Conservation (phyloP, 345 rosid genomes). For the Erucastrum elatum region DNA sequence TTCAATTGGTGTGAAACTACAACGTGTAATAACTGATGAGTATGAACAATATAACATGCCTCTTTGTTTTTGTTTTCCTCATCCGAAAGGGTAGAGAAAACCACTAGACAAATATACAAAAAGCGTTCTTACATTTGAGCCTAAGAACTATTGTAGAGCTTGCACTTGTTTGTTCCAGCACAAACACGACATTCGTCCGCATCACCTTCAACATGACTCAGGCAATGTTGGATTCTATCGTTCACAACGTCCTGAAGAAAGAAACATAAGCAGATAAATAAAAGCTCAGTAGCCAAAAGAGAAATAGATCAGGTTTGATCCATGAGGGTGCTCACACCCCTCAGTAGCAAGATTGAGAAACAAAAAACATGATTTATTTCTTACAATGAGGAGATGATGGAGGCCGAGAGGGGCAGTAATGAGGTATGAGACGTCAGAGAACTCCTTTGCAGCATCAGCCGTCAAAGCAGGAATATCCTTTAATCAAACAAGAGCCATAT, state of each 20-base stretch:
- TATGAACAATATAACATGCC: slow-evolving; percentile 7
- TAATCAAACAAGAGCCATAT: slow-evolving; percentile 5
- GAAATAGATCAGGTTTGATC: background rate
- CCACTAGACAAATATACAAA: slow-evolving; percentile 16
- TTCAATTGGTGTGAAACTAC: background rate
- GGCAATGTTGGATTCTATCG: slow-evolving; percentile 78
- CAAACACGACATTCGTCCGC: slow-evolving; percentile 75
- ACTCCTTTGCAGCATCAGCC: slow-evolving; percentile 91
- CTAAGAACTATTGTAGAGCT: slow-evolving; percentile 50
- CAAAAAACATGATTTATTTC: slow-evolving; percentile 14
- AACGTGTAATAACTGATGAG: slow-evolving; percentile 5
- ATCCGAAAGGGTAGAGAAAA: slow-evolving; percentile 7
- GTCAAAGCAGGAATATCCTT: slow-evolving; percentile 86
- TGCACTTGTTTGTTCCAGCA: slow-evolving; percentile 84
- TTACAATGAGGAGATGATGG: slow-evolving; percentile 83
- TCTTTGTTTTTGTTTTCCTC: background rate
- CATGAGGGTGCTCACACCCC: no score
- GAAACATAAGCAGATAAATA: background rate
- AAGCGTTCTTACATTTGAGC: slow-evolving; percentile 15
- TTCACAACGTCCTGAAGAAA: slow-evolving; percentile 68
- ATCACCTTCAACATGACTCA: slow-evolving; percentile 73
- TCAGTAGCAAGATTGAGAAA: background rate
- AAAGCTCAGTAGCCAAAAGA: background rate
- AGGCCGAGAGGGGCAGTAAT: slow-evolving; percentile 91
- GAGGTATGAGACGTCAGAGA: slow-evolving; percentile 62